Conservation (phyloP, 2,329 filamentous ascomycete genomes). For the Colletotrichum siamense region DNA sequence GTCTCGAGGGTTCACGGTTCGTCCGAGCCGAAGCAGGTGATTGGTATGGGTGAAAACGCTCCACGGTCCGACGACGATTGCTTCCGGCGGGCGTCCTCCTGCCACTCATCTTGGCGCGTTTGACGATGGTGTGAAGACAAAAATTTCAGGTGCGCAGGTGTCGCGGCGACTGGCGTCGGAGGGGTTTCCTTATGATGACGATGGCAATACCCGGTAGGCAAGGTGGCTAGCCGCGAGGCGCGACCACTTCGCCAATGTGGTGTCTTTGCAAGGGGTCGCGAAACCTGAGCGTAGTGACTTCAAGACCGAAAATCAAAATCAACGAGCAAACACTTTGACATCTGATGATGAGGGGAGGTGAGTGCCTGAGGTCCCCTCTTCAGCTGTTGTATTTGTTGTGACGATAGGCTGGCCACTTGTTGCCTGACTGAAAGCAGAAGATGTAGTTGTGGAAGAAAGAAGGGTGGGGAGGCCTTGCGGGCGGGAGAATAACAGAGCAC, state of each 20-base stretch:
- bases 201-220: background rate
- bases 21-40: background rate
- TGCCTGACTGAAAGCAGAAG: background rate
- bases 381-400: background rate
- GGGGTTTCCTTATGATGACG: background rate
- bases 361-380: background rate
- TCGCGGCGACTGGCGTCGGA: background rate
- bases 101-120: background rate
- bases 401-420: background rate
- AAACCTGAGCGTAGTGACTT: background rate
- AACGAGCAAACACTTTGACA: background rate
- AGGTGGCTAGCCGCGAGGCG: background rate
- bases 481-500: background rate
- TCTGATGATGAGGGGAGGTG: background rate
- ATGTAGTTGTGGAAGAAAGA: background rate
- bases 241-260: background rate
- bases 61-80: background rate
- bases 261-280: background rate
- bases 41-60: background rate
- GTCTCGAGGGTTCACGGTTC: background rate
- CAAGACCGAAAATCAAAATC: background rate
- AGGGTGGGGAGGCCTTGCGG: background rate
- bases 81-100: background rate
- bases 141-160: background rate
- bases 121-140: background rate